phyloP scores from a whole-genome alignment of 768 basidiomycete species.

The Pulveroboletus frians region DNA sequence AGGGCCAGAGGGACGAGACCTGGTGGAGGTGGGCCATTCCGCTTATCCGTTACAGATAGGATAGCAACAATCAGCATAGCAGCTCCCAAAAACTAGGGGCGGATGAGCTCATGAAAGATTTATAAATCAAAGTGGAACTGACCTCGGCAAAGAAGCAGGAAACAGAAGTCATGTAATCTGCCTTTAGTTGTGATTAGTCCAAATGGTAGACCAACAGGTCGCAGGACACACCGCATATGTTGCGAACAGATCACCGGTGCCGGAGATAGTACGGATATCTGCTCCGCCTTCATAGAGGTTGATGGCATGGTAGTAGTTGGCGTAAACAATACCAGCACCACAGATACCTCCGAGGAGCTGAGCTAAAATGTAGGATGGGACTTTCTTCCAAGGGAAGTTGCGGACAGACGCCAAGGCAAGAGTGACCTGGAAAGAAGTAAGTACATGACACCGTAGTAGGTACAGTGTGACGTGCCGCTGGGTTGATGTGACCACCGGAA shows the following conservation, averaged over 20 bases:
- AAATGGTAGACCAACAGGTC: neutral
- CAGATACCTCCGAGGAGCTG: slow-evolving; percentile 59
- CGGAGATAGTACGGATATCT: slow-evolving; percentile 48
- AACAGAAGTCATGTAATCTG: slow-evolving; percentile 39
- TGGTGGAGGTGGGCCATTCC: slow-evolving; percentile 42
- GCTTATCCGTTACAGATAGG: slow-evolving; percentile 49
- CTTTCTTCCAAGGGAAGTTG: slow-evolving; percentile 76
- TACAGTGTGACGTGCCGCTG: slow-evolving; percentile 42
- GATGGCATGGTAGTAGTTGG: slow-evolving; percentile 64
- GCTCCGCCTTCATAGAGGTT: slow-evolving; percentile 55
- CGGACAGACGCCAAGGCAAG: slow-evolving; percentile 63
- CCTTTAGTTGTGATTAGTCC: slow-evolving; percentile 24
- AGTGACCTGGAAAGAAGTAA: slow-evolving; percentile 49
- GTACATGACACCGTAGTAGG: neutral
- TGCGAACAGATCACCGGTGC: slow-evolving; percentile 54
- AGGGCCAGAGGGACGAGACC: slow-evolving; percentile 52
- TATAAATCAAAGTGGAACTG: neutral
- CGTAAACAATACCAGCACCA: slow-evolving; percentile 56
- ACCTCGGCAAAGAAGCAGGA: slow-evolving; percentile 46
- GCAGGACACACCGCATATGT: slow-evolving; percentile 50
- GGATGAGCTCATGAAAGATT: neutral
- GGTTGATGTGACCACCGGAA: slow-evolving; percentile 74
- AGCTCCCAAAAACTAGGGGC: slow-evolving; percentile 47
- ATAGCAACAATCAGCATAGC: slow-evolving; percentile 51
- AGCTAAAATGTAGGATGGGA: slow-evolving; percentile 61